These are phyloP conservation scores for Kuraishia ogatae DNA, from an alignment of 805 yeast species.

Conservation along the genomic window DNA sequence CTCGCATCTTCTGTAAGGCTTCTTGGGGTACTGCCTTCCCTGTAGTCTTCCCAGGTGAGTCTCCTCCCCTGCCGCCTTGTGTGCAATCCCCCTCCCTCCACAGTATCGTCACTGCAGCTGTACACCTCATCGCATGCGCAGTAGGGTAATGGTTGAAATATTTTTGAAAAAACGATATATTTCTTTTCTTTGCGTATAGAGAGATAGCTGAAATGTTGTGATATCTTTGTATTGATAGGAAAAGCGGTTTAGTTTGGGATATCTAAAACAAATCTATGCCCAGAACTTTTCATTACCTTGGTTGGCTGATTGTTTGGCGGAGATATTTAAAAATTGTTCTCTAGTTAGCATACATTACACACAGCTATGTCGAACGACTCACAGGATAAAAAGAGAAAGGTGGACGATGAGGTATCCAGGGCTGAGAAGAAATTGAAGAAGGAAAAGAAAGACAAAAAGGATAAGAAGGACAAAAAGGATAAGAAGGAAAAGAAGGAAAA, in stretches of 20 bases:
- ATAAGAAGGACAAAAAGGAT: conserved; percentile 17
- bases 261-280: too few species aligned
- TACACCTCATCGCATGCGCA: neutral
- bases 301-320: too few species aligned
- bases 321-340: too few species aligned
- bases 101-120: neutral
- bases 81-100: too few species aligned
- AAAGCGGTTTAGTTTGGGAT: too few species aligned
- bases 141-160: neutral
- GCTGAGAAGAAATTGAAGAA: conserved; percentile 19
- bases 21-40: too few species aligned
- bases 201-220: neutral
- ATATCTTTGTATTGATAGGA: too few species aligned
- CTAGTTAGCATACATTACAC: neutral
- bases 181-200: neutral
- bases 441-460: conserved; percentile 19
- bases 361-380: conserved; percentile 8
- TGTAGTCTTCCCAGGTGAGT: too few species aligned
- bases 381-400: conserved; percentile 21
- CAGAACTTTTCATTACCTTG: too few species aligned
- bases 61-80: too few species aligned
- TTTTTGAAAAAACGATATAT: neutral
- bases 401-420: conserved; percentile 8
- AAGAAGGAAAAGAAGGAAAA: conserved; percentile 17
- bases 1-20: too few species aligned